Percentiles rank a stretch among this genome's conserved stretches.
These are phyloP conservation scores for Fagus crenata DNA, from an alignment of 306 rosid genomes.

Conservation along the genomic window DNA sequence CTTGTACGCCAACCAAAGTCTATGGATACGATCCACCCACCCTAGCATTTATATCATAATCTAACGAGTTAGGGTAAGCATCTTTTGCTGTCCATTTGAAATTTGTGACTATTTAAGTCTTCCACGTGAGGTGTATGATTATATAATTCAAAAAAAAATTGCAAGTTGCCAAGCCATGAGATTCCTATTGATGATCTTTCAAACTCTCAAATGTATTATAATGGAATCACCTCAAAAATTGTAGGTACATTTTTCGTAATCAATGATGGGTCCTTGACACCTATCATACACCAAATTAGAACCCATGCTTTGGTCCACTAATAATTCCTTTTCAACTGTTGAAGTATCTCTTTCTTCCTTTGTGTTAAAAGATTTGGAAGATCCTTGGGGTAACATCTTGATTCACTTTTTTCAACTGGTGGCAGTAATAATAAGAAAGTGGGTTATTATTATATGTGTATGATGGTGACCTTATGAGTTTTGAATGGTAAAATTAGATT, in stretches of 20 bases:
- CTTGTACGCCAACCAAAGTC: not conserved
- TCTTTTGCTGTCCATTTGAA: not conserved
- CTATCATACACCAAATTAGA: slow-evolving; percentile 29
- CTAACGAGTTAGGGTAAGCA: not conserved
- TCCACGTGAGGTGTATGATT: not conserved
- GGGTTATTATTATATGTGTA: too few species aligned
- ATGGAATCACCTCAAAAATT: too few species aligned
- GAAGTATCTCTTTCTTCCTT: not conserved
- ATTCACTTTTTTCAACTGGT: not conserved
- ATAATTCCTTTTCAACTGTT: not conserved
- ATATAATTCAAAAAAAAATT: slow-evolving; percentile 8
- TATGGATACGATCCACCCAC: not conserved
- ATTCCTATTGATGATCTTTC: not conserved
- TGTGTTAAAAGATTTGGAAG: not conserved
- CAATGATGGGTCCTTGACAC: slow-evolving; percentile 32
- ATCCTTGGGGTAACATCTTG: not conserved
- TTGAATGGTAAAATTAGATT: too few species aligned
- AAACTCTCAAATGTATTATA: too few species aligned
- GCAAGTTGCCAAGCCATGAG: slow-evolving; percentile 35
- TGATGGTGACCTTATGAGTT: too few species aligned
- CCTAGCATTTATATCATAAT: not conserved
- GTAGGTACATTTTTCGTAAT: not conserved
- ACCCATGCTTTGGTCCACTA: slow-evolving; percentile 43
- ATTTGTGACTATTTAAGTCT: not conserved
- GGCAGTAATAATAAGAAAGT: not conserved